A percentile compares a stretch with the other conserved stretches of the same genome.
Conservation (phyloP, 176 grass and related monocot species). For the Paspalum vaginatum region DNA sequence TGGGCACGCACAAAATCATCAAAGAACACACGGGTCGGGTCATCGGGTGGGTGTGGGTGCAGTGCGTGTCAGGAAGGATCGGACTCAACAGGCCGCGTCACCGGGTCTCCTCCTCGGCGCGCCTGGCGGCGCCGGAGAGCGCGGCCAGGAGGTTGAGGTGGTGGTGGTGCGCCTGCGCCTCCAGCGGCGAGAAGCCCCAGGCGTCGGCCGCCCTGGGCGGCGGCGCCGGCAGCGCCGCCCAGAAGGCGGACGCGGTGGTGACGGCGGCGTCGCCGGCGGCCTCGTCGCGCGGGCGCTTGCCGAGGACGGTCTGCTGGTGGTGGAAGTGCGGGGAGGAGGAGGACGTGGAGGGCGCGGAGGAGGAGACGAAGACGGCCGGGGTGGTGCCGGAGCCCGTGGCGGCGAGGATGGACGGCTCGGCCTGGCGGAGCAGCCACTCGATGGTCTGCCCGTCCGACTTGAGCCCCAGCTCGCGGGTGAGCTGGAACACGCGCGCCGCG, state of each 20-base stretch:
- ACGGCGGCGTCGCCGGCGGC: background rate
- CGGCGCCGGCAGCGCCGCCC: conserved; percentile 41
- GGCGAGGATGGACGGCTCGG: conserved; percentile 91
- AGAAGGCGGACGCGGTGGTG: conserved; percentile 34
- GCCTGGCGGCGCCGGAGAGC: conserved; percentile 50
- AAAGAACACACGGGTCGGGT: conserved; percentile 1
- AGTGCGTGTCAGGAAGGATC: conserved; percentile 15
- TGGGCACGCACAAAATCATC: too few relatives aligned
- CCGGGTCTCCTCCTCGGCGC: conserved; percentile 58
- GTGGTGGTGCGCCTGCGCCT: conserved; percentile 61
- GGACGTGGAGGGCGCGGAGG: conserved; percentile 50
- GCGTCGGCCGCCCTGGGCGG: conserved; percentile 33
- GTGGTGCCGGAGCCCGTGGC: conserved; percentile 85
- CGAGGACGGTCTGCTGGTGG: conserved; percentile 41
- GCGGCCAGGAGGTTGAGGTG: conserved; percentile 77
- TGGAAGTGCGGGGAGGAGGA: conserved; percentile 27
- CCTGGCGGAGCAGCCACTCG: conserved; percentile 97
- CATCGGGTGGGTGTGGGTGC: background rate
- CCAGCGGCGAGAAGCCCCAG: conserved; percentile 58
- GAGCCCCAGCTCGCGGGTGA: conserved; percentile 92
- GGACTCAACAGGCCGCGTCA: conserved; percentile 44
- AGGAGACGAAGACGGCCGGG: conserved; percentile 71
- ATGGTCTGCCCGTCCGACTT: conserved; percentile 98
- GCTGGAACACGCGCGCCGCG: conserved; percentile 94
- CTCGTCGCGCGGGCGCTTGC: conserved; percentile 51